Evolutionary conservation across 2,329 filamentous ascomycete genomes (phyloP).

Genomic region (Hypoxylon sp.): DNA sequence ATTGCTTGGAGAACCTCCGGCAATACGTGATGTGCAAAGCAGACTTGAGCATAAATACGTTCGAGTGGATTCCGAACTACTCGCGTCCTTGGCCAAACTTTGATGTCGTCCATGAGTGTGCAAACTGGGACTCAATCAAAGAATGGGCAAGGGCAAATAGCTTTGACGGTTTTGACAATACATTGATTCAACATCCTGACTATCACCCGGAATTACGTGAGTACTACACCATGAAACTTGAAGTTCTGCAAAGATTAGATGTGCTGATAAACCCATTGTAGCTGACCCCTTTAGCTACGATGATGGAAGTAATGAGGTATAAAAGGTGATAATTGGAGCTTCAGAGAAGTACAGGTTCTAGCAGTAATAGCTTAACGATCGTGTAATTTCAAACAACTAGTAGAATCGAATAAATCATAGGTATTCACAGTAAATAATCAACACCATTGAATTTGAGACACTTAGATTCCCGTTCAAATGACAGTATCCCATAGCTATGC

Average conservation of each 20-base stretch:
- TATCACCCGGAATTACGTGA: slow-evolving; percentile 5
- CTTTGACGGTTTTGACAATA: slow-evolving; percentile 1
- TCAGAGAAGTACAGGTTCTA: not conserved
- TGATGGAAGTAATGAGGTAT: not conserved
- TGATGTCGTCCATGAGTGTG: slow-evolving; percentile 4
- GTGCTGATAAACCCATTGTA: not conserved
- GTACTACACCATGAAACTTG: not conserved
- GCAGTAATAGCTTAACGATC: not conserved
- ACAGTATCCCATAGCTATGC: no score
- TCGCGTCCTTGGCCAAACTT: slow-evolving; percentile 4
- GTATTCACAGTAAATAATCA: no score
- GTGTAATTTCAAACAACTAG: no score
- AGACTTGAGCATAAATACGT: slow-evolving; percentile 2
- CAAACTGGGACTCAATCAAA: slow-evolving; percentile 9
- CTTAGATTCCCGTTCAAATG: no score
- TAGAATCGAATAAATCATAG: no score
- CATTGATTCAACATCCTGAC: slow-evolving; percentile 3
- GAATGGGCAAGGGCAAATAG: slow-evolving; percentile 6
- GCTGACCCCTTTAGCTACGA: not conserved
- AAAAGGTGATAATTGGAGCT: not conserved
- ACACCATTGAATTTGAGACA: no score
- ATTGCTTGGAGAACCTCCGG: slow-evolving; percentile 1
- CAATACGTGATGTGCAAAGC: slow-evolving; percentile 10
- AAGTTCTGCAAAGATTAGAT: not conserved
- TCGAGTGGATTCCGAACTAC: slow-evolving; percentile 9